Base-by-base conservation (phyloP, 371 early-diverging fungal genomes). In the Mortierella sp. region DNA sequence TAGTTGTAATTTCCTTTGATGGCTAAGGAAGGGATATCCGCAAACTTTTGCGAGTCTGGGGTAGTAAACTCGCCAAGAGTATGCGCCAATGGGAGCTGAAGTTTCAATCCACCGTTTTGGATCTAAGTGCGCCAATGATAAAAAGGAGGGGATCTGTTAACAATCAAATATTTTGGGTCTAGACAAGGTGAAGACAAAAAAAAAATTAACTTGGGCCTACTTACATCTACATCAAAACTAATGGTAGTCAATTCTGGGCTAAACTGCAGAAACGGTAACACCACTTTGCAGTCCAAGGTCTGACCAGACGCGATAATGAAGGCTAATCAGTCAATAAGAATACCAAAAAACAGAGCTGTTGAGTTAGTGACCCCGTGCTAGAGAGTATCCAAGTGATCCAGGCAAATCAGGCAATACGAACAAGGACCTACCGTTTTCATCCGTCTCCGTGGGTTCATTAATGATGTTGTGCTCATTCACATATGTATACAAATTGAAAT, bases 401-500 rank as follows among this genome's bases (percentile, higher is more conserved):
- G 26, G 1, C 2, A 21, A n/a, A 4, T 1, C 6, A 19, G 14
- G 7, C 62, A 12, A n/a, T 44, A 11, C 25, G 48, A 28, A 37
- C 18, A 44, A 45, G 9, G 12, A 28, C 84, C 59, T 86, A 95
- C 96, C 89, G 75, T 96, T 96, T 52, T 95, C 94, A 21, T 90
- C 89, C 1, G 86, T 68, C 26, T 92, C 90, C 25, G 85, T 87
- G 3, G 90, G 91, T 72, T 93, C 92, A 66, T 91, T 89, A 64
- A 95, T 94, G 11, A 96, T 89, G 80, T 96, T 95, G 64, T 90
- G 86, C 58, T 93, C 93, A 66, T 96, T 96, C 19, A 91, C 88
- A 74, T 91, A 94, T 7, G 94, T 83, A 62, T 84, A 86, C 7
- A 94, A 66, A 26, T 82, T 77, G 23, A 90, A 85, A 29, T 91